phyloP scores from a whole-genome alignment of 1,284 basidiomycete genomes.

The Dichomitus squalens region DNA sequence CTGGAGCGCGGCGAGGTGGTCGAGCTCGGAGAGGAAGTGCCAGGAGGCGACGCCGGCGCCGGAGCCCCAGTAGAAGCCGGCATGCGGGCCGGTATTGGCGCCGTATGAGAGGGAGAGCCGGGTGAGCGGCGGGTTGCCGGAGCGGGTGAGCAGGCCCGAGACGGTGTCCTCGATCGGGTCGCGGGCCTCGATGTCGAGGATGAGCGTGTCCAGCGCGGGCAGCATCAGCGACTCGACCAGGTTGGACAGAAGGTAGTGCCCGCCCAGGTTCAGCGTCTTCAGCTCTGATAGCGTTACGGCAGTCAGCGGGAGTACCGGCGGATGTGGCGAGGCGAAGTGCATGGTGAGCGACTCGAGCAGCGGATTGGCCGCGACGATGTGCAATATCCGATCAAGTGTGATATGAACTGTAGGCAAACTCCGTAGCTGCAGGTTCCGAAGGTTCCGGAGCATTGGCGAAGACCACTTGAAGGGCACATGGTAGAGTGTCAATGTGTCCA shows the following conservation, averaged over 20 bases:
- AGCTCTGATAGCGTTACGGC: constrained; percentile 53
- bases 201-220: constrained; percentile 56
- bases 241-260: constrained; percentile 62
- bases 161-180: constrained; percentile 71
- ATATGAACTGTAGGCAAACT: constrained; percentile 63
- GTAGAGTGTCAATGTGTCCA: constrained; percentile 61
- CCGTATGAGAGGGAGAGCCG: constrained; percentile 64
- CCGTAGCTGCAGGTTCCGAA: constrained; percentile 60
- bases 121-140: constrained; percentile 53
- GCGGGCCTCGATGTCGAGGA: constrained; percentile 66
- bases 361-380: constrained; percentile 59
- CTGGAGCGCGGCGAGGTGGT: constrained; percentile 54
- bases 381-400: constrained; percentile 64
- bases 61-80: constrained; percentile 45
- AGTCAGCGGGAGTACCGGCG: constrained; percentile 60
- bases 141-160: constrained; percentile 57
- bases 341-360: constrained; percentile 56
- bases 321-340: constrained; percentile 59
- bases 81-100: constrained; percentile 34
- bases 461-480: constrained; percentile 77
- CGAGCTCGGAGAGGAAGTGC: constrained; percentile 50
- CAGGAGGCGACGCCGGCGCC: constrained; percentile 48
- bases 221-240: constrained; percentile 63
- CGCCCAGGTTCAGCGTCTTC: constrained; percentile 58
- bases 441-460: constrained; percentile 62